Percentiles rank a stretch among this genome's conserved stretches.
Evolutionary conservation across 2,329 filamentous ascomycete genomes (phyloP).

Genomic region (Parascedosporium putredinis): DNA sequence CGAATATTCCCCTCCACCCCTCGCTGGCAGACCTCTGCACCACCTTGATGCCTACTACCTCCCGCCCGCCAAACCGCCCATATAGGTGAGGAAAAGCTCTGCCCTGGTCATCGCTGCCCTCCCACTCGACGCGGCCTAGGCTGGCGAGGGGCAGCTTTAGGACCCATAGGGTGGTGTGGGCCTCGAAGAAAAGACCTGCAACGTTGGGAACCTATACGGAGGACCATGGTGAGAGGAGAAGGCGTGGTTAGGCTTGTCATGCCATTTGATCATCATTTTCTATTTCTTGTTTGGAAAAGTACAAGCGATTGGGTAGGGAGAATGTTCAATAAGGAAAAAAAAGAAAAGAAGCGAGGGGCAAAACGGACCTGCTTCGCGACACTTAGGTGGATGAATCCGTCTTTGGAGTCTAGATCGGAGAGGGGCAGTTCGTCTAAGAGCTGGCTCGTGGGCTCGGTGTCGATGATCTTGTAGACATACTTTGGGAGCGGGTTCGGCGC

Average conservation of each 20-base stretch:
- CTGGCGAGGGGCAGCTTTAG: slow-evolving; percentile 40
- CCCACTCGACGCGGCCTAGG: slow-evolving; percentile 39
- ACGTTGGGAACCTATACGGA: slow-evolving; percentile 31
- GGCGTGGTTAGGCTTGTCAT: no score
- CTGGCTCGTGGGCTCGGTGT: slow-evolving; percentile 38
- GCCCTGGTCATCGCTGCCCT: slow-evolving; percentile 27
- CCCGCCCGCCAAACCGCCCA: slow-evolving; percentile 41
- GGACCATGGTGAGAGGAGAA: background rate
- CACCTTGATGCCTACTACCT: slow-evolving; percentile 36
- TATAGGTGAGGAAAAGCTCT: slow-evolving; percentile 46
- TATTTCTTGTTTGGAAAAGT: background rate
- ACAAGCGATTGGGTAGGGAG: no score
- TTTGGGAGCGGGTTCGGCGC: slow-evolving; percentile 22
- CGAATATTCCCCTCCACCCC: slow-evolving; percentile 37
- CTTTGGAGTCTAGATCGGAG: slow-evolving; percentile 47
- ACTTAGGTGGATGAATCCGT: slow-evolving; percentile 54
- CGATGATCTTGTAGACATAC: slow-evolving; percentile 52
- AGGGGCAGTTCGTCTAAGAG: slow-evolving; percentile 44
- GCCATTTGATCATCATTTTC: background rate
- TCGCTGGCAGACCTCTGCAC: slow-evolving; percentile 33
- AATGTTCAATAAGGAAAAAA: background rate
- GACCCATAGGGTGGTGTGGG: slow-evolving; percentile 32
- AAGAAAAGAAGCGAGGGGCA: background rate
- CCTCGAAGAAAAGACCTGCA: slow-evolving; percentile 32
- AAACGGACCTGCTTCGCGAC: slow-evolving; percentile 39